Evolutionary conservation across 192 early-diverging fungal genomes (phyloP).

Genomic region (Mortierella alpina): DNA sequence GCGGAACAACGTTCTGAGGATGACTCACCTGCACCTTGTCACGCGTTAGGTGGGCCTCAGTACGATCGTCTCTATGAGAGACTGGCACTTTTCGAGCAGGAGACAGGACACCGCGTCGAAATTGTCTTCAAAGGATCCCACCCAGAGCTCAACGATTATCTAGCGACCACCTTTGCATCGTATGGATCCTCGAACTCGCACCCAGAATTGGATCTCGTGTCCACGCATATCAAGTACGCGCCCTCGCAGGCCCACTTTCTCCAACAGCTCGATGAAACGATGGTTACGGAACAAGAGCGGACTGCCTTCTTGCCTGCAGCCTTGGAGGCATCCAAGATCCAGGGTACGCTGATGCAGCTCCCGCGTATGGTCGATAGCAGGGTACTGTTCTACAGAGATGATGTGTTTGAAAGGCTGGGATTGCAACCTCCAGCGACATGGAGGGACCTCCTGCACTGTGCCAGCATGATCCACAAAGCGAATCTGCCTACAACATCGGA

Average conservation of each 20-base stretch:
- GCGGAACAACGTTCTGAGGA: not conserved
- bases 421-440: constrained; percentile 13
- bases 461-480: constrained; percentile 3
- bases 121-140: constrained; percentile 33
- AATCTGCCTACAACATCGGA: not conserved
- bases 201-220: constrained; percentile 21
- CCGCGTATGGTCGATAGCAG: constrained; percentile 46
- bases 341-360: constrained; percentile 30
- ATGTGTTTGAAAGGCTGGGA: constrained; percentile 19
- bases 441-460: constrained; percentile 16
- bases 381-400: constrained; percentile 26
- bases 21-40: not conserved
- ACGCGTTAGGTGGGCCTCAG: constrained; percentile 23
- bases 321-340: constrained; percentile 25
- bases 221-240: constrained; percentile 45
- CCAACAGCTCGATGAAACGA: constrained; percentile 11
- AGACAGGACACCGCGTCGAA: constrained; percentile 29
- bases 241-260: constrained; percentile 38
- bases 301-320: constrained; percentile 23
- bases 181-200: not conserved
- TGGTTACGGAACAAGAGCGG: constrained; percentile 9
- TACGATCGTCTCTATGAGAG: constrained; percentile 35
- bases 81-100: constrained; percentile 18
- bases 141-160: constrained; percentile 30
- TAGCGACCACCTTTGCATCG: constrained; percentile 11